Evolutionary conservation across 2,329 filamentous ascomycete species (phyloP).

Genomic region (Penicillium glabrum): DNA sequence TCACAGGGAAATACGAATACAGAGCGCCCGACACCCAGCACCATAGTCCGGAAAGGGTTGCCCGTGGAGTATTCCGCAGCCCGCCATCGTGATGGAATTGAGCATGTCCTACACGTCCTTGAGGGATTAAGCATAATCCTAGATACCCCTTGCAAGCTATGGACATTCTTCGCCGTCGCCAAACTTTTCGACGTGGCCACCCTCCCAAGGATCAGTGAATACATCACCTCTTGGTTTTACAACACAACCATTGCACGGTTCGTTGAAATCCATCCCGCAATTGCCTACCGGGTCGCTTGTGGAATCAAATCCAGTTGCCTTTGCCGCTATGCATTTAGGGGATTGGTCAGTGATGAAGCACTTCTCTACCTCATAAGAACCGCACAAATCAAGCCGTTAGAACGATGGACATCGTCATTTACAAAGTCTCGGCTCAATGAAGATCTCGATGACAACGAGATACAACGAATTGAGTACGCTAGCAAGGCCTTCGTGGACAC

Average conservation of each 20-base stretch:
- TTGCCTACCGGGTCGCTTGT: constrained; percentile 57
- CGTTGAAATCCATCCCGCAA: constrained; percentile 64
- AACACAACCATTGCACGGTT: constrained; percentile 56
- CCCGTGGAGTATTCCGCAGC: constrained; percentile 61
- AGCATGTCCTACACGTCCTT: constrained; percentile 61
- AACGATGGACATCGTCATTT: constrained; percentile 30
- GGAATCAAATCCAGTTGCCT: constrained; percentile 36
- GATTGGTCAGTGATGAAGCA: constrained; percentile 64
- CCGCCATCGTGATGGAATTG: constrained; percentile 63
- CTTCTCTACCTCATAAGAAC: constrained; percentile 41
- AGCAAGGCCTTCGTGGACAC: constrained; percentile 54
- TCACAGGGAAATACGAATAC: neutral
- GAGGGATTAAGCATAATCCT: constrained; percentile 56
- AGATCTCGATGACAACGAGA: constrained; percentile 54
- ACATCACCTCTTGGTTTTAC: constrained; percentile 61
- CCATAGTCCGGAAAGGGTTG: constrained; percentile 1
- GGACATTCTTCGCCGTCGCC: constrained; percentile 64
- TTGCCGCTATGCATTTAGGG: constrained; percentile 52
- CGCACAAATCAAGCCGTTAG: constrained; percentile 1
- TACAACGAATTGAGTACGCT: constrained; percentile 60
- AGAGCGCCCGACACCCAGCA: neutral
- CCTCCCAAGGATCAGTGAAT: constrained; percentile 40
- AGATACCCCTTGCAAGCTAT: constrained; percentile 66
- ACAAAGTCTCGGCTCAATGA: constrained; percentile 49
- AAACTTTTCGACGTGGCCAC: constrained; percentile 54